These are phyloP conservation scores for Trichoderma sp. DNA, from an alignment of 2,329 filamentous ascomycete species.

Conservation along the genomic window DNA sequence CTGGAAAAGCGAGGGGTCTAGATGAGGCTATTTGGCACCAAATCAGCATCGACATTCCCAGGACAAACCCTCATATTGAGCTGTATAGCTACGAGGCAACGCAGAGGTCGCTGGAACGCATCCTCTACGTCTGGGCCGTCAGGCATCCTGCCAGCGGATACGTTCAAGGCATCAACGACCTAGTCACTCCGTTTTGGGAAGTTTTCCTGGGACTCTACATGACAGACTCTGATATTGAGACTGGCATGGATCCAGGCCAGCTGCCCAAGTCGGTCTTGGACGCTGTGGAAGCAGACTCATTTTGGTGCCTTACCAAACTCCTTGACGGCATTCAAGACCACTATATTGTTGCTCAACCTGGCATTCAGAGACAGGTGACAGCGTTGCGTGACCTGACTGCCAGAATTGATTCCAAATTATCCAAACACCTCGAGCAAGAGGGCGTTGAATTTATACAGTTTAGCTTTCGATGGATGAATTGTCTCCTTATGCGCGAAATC, in stretches of 20 bases:
- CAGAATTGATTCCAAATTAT: conserved; percentile 80
- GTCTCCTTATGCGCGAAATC: conserved; percentile 94
- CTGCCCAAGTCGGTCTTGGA: conserved; percentile 87
- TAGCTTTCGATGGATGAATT: conserved; percentile 99
- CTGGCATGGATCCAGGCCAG: conserved; percentile 95
- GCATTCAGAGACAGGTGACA: conserved; percentile 90
- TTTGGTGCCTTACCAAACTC: conserved; percentile 97
- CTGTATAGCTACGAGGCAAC: conserved; percentile 96
- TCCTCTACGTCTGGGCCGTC: conserved; percentile 97
- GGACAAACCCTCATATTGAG: conserved; percentile 94
- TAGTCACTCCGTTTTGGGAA: conserved; percentile 97
- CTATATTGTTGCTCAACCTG: conserved; percentile 96
- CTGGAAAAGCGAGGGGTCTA: conserved; percentile 63
- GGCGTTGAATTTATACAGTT: conserved; percentile 99
- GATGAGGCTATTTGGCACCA: conserved; percentile 99
- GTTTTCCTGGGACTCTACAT: conserved; percentile 95
- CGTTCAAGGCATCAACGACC: conserved; percentile 97
- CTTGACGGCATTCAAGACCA: conserved; percentile 99
- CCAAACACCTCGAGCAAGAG: conserved; percentile 86
- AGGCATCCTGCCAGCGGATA: conserved; percentile 96
- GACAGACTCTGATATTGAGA: conserved; percentile 88
- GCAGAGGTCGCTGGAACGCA: conserved; percentile 88
- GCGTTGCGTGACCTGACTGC: conserved; percentile 87
- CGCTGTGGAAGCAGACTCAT: conserved; percentile 95
- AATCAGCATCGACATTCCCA: conserved; percentile 96